Percentiles rank a stretch among this genome's conserved stretches.
Conservation (phyloP, 2,329 filamentous ascomycete genomes). For the Truncatella angustata region DNA sequence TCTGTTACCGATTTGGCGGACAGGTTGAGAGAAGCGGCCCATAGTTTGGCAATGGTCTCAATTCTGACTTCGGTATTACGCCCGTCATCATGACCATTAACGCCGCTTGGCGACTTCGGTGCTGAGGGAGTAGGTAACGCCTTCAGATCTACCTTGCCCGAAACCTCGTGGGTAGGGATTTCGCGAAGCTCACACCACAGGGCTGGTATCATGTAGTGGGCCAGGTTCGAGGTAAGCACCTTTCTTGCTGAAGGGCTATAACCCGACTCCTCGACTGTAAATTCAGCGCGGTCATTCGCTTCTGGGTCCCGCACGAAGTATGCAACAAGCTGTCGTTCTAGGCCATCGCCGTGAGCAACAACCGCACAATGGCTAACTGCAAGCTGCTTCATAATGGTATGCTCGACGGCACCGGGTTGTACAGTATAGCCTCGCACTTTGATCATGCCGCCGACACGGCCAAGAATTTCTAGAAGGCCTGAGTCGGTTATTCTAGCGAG, state of each 20-base stretch:
- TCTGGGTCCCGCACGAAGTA: constrained; percentile 70
- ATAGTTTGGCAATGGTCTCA: constrained; percentile 67
- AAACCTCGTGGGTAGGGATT: constrained; percentile 74
- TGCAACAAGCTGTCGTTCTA: constrained; percentile 73
- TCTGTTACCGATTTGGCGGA: constrained; percentile 54
- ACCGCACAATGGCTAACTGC: constrained; percentile 72
- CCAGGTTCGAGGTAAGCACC: constrained; percentile 63
- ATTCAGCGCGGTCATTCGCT: constrained; percentile 53
- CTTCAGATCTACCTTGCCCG: constrained; percentile 75
- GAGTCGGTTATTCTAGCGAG: constrained; percentile 64
- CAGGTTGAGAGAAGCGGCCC: constrained; percentile 70
- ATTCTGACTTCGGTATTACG: constrained; percentile 64
- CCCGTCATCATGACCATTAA: constrained; percentile 41
- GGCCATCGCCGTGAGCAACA: constrained; percentile 70
- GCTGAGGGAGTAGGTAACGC: constrained; percentile 59
- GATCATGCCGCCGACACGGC: constrained; percentile 76
- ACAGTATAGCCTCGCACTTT: constrained; percentile 78
- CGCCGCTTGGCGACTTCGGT: constrained; percentile 46
- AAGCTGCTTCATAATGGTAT: constrained; percentile 66
- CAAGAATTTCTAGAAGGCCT: constrained; percentile 72
- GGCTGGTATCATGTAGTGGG: constrained; percentile 81
- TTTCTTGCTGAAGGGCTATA: constrained; percentile 69
- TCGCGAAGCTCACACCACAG: constrained; percentile 72
- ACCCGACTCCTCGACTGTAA: constrained; percentile 68
- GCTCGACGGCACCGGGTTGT: constrained; percentile 74